phyloP scores from a whole-genome alignment of 768 basidiomycete species.

The Termitomyces sp. region DNA sequence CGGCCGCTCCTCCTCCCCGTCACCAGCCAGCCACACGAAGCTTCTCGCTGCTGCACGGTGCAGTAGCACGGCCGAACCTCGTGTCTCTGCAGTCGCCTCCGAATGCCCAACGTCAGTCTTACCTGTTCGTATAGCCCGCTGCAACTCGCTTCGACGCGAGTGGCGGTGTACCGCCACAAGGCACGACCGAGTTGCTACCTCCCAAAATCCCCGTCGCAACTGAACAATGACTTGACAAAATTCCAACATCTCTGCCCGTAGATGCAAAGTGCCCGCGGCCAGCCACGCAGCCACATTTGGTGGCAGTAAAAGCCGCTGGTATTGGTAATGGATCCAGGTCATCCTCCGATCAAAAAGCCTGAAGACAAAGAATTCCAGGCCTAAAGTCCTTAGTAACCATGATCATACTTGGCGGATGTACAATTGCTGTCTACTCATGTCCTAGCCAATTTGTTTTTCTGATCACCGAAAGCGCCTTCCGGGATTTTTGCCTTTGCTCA shows the following conservation, averaged over 20 bases:
- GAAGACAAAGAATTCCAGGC: not conserved
- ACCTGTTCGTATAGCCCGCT: too few relatives aligned
- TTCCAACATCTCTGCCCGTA: not conserved
- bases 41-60: not conserved
- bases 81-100: slow-evolving; percentile 5
- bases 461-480: not conserved
- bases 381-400: not conserved
- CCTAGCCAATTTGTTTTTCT: not conserved
- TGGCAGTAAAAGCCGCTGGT: too few relatives aligned
- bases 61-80: not conserved
- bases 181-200: not conserved
- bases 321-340: too few relatives aligned
- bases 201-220: not conserved
- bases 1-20: slow-evolving; percentile 2
- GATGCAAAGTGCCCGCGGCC: too few relatives aligned
- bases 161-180: not conserved
- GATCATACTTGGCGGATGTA: too few relatives aligned
- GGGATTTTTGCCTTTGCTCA: not conserved
- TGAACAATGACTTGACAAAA: too few relatives aligned
- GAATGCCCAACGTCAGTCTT: not conserved
- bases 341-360: not conserved
- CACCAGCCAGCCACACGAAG: too few relatives aligned
- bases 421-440: too few relatives aligned
- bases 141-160: not conserved
- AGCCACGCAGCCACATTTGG: not conserved